These are phyloP conservation scores for Cubamyces lactineus DNA, from an alignment of 768 basidiomycete genomes.

Conservation along the genomic window DNA sequence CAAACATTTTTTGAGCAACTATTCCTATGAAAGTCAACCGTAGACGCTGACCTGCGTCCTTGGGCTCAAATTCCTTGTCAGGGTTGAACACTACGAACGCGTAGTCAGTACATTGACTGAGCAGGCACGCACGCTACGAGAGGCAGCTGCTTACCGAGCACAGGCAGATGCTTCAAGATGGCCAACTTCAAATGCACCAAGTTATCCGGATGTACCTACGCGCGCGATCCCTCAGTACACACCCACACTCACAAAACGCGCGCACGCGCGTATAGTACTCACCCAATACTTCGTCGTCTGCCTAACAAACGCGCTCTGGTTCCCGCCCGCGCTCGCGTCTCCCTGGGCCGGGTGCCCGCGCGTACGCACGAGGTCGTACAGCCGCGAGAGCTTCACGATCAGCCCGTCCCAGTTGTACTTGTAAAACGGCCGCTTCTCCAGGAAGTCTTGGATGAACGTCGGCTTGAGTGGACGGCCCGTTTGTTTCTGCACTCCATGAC, in stretches of 20 bases:
- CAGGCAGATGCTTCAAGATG: constrained; percentile 90
- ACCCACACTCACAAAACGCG: not conserved
- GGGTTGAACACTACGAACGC: constrained; percentile 18
- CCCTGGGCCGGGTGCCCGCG: constrained; percentile 93
- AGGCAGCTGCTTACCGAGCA: constrained; percentile 65
- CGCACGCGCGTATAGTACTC: not conserved
- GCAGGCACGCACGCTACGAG: not conserved
- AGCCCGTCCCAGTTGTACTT: constrained; percentile 95
- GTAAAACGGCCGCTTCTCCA: constrained; percentile 95
- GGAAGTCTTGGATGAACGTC: constrained; percentile 87
- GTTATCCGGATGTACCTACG: constrained; percentile 38
- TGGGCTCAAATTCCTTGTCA: constrained; percentile 49
- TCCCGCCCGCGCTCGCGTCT: constrained; percentile 92
- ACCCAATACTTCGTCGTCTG: constrained; percentile 99
- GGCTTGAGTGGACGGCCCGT: constrained; percentile 81
- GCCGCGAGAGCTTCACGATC: constrained; percentile 92
- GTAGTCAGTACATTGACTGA: constrained; percentile 65
- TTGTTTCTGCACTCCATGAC: constrained; percentile 71
- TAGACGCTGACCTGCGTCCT: constrained; percentile 87
- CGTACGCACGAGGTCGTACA: constrained; percentile 95
- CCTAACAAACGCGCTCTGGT: constrained; percentile 95
- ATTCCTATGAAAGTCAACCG: too few relatives aligned
- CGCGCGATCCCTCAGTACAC: constrained; percentile 44
- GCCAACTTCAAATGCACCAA: constrained; percentile 58
- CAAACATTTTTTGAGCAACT: too few relatives aligned